Conservation (phyloP, 805 yeast genomes). For the Metschnikowia colocasiae region DNA sequence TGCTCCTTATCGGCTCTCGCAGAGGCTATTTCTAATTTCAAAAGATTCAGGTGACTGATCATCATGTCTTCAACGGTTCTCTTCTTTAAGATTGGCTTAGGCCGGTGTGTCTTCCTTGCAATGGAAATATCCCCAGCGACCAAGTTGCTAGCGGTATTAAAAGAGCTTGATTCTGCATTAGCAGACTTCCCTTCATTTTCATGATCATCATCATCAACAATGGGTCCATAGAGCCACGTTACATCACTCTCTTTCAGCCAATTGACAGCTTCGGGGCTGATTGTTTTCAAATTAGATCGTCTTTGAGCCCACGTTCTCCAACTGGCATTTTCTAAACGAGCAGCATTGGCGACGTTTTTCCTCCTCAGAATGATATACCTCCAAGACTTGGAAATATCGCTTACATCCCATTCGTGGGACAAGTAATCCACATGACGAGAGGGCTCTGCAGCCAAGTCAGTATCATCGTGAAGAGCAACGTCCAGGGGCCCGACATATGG, state of each 20-base stretch:
- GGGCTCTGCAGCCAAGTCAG: constrained; percentile 75
- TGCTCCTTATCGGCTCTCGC: constrained; percentile 30
- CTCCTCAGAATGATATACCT: constrained; percentile 80
- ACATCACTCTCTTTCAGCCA: constrained; percentile 98
- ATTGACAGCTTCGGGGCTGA: constrained; percentile 85
- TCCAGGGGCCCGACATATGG: constrained; percentile 17
- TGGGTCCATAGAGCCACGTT: constrained; percentile 97
- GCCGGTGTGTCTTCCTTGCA: constrained; percentile 30
- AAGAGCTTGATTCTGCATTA: constrained; percentile 16
- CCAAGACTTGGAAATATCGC: constrained; percentile 94
- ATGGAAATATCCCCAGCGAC: constrained; percentile 46
- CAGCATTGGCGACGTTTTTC: constrained; percentile 70
- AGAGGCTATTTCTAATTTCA: constrained; percentile 40
- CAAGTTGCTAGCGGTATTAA: constrained; percentile 36
- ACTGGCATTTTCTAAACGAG: constrained; percentile 52
- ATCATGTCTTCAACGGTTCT: constrained; percentile 80
- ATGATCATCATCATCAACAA: constrained; percentile 44
- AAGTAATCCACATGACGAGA: constrained; percentile 90
- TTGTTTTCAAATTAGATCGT: constrained; percentile 62
- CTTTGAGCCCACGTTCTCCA: constrained; percentile 97
- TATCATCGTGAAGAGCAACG: constrained; percentile 74
- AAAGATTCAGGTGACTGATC: constrained; percentile 53
- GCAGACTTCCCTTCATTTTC: constrained; percentile 21
- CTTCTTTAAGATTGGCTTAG: constrained; percentile 86
- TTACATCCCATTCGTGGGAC: constrained; percentile 93